Base-by-base conservation (phyloP, 2,329 filamentous ascomycete species). In the Pseudogymnoascus sp. region DNA sequence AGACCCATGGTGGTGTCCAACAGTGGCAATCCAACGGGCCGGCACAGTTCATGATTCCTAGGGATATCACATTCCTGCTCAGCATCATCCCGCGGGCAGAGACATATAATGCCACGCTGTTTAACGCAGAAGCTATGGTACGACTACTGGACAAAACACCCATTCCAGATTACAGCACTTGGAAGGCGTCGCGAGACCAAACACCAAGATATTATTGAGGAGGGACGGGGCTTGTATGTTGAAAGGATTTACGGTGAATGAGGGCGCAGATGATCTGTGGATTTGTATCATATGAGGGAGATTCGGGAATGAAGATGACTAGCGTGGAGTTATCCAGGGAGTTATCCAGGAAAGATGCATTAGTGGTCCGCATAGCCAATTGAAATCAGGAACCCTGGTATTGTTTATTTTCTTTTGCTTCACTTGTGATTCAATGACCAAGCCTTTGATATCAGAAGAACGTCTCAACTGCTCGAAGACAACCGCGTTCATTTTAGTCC, bases 71-170 rank as follows among this genome's bases (percentile, higher is more conserved):
- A 37, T 80, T 82, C 68, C 75, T 86, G 31, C 78, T 89, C 23
- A 83, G 82, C 71, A 85, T 88, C 66, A 84, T 88, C 56, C 88
- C 87, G 6, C 75, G 79, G 35, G 82, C 86, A 15, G 81, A 84
- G 31, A 81, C 84, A 7, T 97, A 96, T 75, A 85, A 87, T 62
- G 83, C 85, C 19, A 83, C 85, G 40, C 83, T 86, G 10, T 88
- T 96, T 69, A 89, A 84, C 66, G 78, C 91, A 0, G 79, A 85
- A 35, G 86, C 83, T 64, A 80, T 97, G 77, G 88, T 95, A 6
- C 83, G 85, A 33, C 79, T 97, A 42, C 79, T 99, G 21, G 83
- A 86, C 33, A 82, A 85, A 62, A 85, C 88, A 6, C 78, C 83
- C 23, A 79, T 95, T 9, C 89, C 89, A 0, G 83, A 85, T 65